Conservation (phyloP, 495 filamentous ascomycete species). For the Hyphodiscus hymeniophilus region DNA sequence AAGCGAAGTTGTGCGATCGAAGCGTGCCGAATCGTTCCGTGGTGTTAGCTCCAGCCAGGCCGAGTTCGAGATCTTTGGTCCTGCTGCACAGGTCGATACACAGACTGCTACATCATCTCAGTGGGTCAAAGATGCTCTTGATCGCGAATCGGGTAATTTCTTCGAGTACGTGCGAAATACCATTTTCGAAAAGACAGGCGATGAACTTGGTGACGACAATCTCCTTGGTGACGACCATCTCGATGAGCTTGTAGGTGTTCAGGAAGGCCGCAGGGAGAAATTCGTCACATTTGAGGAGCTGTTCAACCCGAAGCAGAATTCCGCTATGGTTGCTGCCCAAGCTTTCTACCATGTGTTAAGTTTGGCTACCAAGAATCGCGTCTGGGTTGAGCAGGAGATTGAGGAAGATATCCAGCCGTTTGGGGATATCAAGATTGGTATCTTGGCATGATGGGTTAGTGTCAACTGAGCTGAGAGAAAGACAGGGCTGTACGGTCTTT, state of each 20-base stretch:
- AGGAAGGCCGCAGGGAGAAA: background rate
- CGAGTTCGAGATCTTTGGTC: conserved; percentile 36
- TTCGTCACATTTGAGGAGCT: conserved; percentile 46
- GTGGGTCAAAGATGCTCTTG: conserved; percentile 40
- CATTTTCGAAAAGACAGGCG: conserved; percentile 19
- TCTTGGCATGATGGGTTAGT: conserved; percentile 7
- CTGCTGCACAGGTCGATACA: conserved; percentile 36
- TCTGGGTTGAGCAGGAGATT: conserved; percentile 37
- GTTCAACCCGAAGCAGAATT: conserved; percentile 43
- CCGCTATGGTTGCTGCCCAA: conserved; percentile 53
- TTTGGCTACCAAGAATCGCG: conserved; percentile 51
- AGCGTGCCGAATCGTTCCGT: background rate
- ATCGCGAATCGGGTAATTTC: conserved; percentile 54
- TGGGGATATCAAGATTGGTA: conserved; percentile 18
- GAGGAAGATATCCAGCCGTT: conserved; percentile 13
- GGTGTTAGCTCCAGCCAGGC: background rate
- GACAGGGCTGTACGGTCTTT: too few relatives aligned
- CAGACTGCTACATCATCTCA: conserved; percentile 34
- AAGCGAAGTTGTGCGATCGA: conserved; percentile 24
- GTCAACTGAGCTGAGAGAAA: too few relatives aligned
- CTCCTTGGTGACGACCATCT: background rate
- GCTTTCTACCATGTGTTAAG: conserved; percentile 59
- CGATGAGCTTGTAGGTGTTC: background rate
- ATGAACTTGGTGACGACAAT: conserved; percentile 5
- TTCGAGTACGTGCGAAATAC: conserved; percentile 44